Conservation (phyloP, 495 filamentous ascomycete species). For the Penicillium roqueforti region DNA sequence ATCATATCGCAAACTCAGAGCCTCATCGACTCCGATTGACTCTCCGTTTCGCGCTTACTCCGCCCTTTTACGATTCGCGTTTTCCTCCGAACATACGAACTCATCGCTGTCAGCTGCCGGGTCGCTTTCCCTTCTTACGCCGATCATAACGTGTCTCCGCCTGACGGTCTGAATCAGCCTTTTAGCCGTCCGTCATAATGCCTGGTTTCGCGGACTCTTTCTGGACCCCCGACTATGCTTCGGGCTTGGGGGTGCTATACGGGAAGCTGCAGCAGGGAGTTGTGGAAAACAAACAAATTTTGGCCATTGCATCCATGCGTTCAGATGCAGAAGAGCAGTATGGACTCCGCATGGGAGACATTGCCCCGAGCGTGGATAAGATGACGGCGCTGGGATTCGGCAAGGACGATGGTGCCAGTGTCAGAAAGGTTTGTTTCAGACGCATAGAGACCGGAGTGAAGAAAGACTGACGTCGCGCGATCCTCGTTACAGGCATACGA, state of each 20-base stretch:
- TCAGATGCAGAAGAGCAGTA: conserved; percentile 94
- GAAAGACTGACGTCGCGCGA: conserved; percentile 9
- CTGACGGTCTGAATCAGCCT: conserved; percentile 3
- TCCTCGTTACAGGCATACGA: conserved; percentile 72
- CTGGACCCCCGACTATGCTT: conserved; percentile 92
- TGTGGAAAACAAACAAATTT: conserved; percentile 88
- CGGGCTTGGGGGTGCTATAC: conserved; percentile 91
- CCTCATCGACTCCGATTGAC: conserved; percentile 7
- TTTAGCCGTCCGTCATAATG: conserved; percentile 49
- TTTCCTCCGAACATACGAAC: neutral
- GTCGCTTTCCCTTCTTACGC: neutral
- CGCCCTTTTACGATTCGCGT: neutral
- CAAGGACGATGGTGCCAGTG: conserved; percentile 93
- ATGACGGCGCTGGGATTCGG: conserved; percentile 73
- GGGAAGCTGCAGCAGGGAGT: conserved; percentile 95
- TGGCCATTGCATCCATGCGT: conserved; percentile 87
- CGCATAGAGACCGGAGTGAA: neutral
- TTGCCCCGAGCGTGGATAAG: conserved; percentile 76
- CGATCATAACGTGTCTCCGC: neutral
- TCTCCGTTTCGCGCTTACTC: neutral
- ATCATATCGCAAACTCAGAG: neutral
- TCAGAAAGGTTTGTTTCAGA: conserved; percentile 68
- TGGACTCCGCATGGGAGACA: conserved; percentile 73
- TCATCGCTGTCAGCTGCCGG: neutral
- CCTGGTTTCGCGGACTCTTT: conserved; percentile 90